Evolutionary conservation across 345 rosid species (phyloP).

Genomic region (Pseudoturritis turrita): DNA sequence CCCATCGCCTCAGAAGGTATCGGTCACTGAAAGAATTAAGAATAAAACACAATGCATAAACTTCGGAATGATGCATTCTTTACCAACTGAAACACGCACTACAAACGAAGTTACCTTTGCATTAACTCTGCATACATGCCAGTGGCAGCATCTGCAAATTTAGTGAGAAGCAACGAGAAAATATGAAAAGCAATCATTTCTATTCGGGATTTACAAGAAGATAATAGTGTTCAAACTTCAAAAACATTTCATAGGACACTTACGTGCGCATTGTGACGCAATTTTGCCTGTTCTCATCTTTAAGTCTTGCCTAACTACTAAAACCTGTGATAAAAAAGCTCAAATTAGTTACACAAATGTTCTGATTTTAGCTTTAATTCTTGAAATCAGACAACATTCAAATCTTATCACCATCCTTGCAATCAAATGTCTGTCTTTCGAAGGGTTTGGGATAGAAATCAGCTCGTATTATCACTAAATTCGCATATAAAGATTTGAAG

Average conservation of each 20-base stretch:
- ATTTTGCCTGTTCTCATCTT: conserved; percentile 84
- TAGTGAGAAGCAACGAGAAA: background rate
- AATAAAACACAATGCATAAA: conserved; percentile 1
- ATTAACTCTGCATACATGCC: conserved; percentile 80
- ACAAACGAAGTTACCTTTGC: conserved; percentile 46
- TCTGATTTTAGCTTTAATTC: background rate
- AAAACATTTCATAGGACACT: conserved; percentile 21
- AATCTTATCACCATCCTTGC: background rate
- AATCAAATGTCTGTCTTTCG: background rate
- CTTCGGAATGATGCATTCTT: background rate
- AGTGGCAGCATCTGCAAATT: conserved; percentile 76
- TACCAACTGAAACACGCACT: background rate
- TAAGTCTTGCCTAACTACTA: conserved; percentile 88
- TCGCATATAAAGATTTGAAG: background rate
- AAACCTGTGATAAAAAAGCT: conserved; percentile 51
- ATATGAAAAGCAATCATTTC: background rate
- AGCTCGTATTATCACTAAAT: background rate
- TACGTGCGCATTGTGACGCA: conserved; percentile 94
- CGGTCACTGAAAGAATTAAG: conserved; percentile 48
- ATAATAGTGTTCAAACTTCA: background rate
- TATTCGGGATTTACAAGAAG: background rate
- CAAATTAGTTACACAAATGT: background rate
- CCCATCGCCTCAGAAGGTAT: conserved; percentile 71
- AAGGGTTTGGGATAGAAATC: background rate
- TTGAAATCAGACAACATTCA: conserved; percentile 2